Percentiles rank a stretch among this genome's conserved stretches.
These are phyloP conservation scores for Musa beccarii DNA, from an alignment of 176 grass and related monocot species.

Conservation along the genomic window DNA sequence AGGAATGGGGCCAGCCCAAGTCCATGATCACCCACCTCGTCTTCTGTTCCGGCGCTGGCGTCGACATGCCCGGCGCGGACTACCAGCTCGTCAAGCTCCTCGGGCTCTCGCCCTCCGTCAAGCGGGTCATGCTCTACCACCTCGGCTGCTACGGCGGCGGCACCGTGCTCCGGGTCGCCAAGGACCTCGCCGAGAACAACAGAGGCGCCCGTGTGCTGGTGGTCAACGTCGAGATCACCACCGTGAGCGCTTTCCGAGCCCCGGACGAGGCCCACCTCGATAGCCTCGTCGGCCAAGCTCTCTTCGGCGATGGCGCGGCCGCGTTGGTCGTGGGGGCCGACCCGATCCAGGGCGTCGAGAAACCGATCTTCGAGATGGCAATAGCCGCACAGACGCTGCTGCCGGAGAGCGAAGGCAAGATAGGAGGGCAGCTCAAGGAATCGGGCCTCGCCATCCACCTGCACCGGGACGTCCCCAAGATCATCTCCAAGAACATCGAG, in stretches of 20 bases:
- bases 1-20: conserved; percentile 36
- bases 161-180: conserved; percentile 47
- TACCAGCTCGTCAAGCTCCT: conserved; percentile 8
- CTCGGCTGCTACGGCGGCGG: conserved; percentile 70
- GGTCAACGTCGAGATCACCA: no score
- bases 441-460: conserved; percentile 80
- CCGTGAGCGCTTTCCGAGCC: no score
- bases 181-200: no score
- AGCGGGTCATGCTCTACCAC: conserved; percentile 73
- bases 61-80: conserved; percentile 56
- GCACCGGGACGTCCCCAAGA: conserved; percentile 47
- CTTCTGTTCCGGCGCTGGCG: conserved; percentile 68
- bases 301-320: no score
- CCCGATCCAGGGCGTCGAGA: conserved; percentile 19
- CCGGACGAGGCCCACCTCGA: conserved; percentile 11
- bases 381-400: conserved; percentile 45
- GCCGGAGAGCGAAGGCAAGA: conserved; percentile 54
- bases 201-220: no score
- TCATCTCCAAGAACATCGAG: no score
- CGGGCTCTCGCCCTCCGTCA: conserved; percentile 51
- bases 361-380: conserved; percentile 57
- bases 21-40: conserved; percentile 62
- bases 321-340: conserved; percentile 48
- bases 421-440: conserved; percentile 63
- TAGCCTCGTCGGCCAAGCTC: no score